Conservation (phyloP, 495 filamentous ascomycete genomes). For the Aspergillus kassunensis region DNA sequence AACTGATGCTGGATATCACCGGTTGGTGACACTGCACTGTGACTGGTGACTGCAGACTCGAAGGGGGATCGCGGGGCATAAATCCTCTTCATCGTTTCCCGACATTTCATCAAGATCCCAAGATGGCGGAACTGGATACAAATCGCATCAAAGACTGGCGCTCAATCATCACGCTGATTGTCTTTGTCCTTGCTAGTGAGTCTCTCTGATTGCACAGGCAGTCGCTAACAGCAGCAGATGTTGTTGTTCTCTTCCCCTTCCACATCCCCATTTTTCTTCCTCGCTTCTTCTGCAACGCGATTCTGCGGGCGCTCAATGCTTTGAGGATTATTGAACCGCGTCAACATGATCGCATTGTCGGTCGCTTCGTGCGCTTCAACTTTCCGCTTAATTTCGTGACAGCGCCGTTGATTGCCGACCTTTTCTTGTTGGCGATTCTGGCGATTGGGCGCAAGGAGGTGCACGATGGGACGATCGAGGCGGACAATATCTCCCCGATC, state of each 20-base stretch:
- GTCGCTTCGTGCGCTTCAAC: not conserved
- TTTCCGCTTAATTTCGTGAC: constrained; percentile 13
- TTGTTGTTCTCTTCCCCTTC: constrained; percentile 9
- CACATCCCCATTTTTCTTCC: constrained; percentile 8
- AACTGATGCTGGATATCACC: too few species aligned
- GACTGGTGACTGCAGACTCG: too few species aligned
- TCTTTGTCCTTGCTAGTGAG: constrained; percentile 9
- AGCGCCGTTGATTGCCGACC: constrained; percentile 7
- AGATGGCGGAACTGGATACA: constrained; percentile 4
- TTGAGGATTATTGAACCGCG: not conserved
- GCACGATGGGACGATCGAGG: constrained; percentile 9
- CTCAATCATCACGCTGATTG: constrained; percentile 10
- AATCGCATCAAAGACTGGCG: constrained; percentile 9
- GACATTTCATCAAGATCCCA: not conserved
- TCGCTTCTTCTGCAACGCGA: not conserved
- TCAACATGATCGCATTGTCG: not conserved
- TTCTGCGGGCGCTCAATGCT: not conserved
- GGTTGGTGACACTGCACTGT: too few species aligned
- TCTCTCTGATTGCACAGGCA: not conserved
- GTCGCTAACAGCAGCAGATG: not conserved
- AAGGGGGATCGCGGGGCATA: too few species aligned
- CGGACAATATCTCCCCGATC: constrained; percentile 10
- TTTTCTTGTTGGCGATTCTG: constrained; percentile 7
- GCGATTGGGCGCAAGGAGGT: constrained; percentile 12
- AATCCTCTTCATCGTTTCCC: not conserved